phyloP scores from a whole-genome alignment of 1,139 yeast species.

The Yamadazyma taylorii region DNA sequence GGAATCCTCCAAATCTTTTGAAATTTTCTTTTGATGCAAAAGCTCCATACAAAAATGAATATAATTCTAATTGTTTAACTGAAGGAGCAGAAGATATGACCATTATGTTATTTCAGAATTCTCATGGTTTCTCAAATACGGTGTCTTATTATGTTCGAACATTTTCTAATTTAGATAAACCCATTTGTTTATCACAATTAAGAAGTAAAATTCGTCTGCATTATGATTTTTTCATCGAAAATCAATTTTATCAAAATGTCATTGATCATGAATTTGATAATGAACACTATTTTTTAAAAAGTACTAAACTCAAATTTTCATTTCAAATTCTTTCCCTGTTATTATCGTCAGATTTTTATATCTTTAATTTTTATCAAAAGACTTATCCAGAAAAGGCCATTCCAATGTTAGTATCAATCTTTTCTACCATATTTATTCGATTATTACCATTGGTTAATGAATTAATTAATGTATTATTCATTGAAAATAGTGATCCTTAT shows the following conservation, averaged over 20 bases:
- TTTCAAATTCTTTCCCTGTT: constrained; percentile 3
- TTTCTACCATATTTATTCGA: background rate
- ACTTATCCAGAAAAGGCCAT: background rate
- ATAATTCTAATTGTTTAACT: constrained; percentile 3
- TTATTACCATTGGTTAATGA: background rate
- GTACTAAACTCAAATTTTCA: constrained; percentile 1
- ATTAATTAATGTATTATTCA: background rate
- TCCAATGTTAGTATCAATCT: background rate
- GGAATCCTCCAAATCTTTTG: constrained; percentile 20
- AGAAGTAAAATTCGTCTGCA: constrained; percentile 1
- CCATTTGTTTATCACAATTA: constrained; percentile 1
- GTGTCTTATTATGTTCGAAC: too few relatives aligned
- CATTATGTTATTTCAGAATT: background rate
- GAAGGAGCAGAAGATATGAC: constrained; percentile 4
- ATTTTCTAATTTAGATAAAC: constrained; percentile 1
- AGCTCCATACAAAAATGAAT: constrained; percentile 1
- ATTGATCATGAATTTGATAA: constrained; percentile 3
- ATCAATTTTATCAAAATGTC: constrained; percentile 1
- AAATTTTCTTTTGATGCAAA: constrained; percentile 16
- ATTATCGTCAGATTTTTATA: background rate
- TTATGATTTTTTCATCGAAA: constrained; percentile 1
- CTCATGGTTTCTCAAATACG: background rate
- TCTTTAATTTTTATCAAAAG: constrained; percentile 1
- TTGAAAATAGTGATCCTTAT: background rate
- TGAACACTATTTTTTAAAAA: constrained; percentile 3